Evolutionary conservation across 116 monocot genomes (phyloP), one percentile per base, ranked within the genome.

Genomic region (Trichopus zeylanicus): DNA sequence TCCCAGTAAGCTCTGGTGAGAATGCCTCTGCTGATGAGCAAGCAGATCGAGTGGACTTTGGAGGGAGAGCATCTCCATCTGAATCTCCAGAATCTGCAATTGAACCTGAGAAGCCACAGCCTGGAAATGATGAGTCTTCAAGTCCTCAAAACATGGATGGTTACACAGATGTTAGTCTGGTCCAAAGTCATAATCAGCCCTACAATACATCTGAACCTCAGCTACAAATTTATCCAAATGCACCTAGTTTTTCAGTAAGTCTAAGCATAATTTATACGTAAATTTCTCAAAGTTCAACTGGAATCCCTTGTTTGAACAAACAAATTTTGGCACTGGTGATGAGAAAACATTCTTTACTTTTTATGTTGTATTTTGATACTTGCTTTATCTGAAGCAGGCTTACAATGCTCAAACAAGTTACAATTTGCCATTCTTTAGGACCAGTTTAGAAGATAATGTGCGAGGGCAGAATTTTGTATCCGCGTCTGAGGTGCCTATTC

Each of bases 171-270:
- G 71, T 82, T 62, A 66, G 77, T 31, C 62, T 83, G 27, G 82
- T 88, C 31, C 76, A 72, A 34, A 69, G 66, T 31, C 42, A 73
- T 31, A 77, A 55, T 46, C 69, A 65, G 23, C 65, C 78, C 55
- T 72, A 64, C 27, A 64, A 25, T 69, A 62, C 72, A 15, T 61
- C 60, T 23, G 66, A 72, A 42, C 27, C 37, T 46, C 63, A 68
- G n/a, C 56, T 56, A 22, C 70, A 64, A 31, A 51, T 55, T 57
- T 37, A 66, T 42, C 21, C 68, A n/a, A 72, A 51, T 34, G 31
- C 79, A 22, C 73, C 88, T 33, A 61, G 26, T 42, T 79, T 77
- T 55, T 74, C 74, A 0, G 87, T 87, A 19, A 76, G 81, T 85
- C 13, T 13, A 58, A 1, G 7, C 7, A 23, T 26, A 7, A 48